Base-by-base conservation (phyloP, 2,329 filamentous ascomycete genomes). In the Fusarium circinatum region DNA sequence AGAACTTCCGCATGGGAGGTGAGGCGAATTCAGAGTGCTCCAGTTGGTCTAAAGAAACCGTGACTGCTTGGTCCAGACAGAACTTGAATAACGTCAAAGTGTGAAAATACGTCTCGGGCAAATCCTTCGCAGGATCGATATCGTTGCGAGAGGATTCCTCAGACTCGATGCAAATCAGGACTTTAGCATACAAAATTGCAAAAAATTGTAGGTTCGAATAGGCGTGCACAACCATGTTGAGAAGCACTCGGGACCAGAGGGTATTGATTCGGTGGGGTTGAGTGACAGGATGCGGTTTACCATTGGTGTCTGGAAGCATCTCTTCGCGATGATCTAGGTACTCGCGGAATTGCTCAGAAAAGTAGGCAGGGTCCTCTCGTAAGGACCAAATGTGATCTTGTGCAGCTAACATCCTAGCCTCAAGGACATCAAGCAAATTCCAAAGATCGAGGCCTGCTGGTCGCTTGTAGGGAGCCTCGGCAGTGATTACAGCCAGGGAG, bases 361-460 rank as follows among this genome's bases (percentile, higher is more conserved):
- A 91, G 78, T 90, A 91, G 2, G 79, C 79, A 0, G 89, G 89
- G 75, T 92, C 90, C 73, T 92, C 89, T 13, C 89, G 84, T 6
- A 92, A 79, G 0, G 83, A 75, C 84, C 85, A 88, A 0, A 90
- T 48, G 71, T 90, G 87, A 76, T 91, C 89, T 62, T 89, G 84
- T 1, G 84, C 84, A 8, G 82, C 82, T 0, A 81, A 75, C 1
- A 74, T 74, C 67, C 82, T 84, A 1, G 86, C 86, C 5, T 75
- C 76, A 1, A 89, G 45, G 3, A 47, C 45, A 2, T 4, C 8
- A 3, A 6, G 1, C 9, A 47, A 6, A 11, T 8, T 79, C 1
- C 55, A 70, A 3, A 90, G 78, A 69, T 90, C 84, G 0, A 90
- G 76, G 6, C 77, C 72, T 1, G 82, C 80, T 2, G 89, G 89